A percentile compares a stretch with the other conserved stretches of the same genome.
Conservation (phyloP, 805 yeast species). For the Cyberlindnera euphorbiae region DNA sequence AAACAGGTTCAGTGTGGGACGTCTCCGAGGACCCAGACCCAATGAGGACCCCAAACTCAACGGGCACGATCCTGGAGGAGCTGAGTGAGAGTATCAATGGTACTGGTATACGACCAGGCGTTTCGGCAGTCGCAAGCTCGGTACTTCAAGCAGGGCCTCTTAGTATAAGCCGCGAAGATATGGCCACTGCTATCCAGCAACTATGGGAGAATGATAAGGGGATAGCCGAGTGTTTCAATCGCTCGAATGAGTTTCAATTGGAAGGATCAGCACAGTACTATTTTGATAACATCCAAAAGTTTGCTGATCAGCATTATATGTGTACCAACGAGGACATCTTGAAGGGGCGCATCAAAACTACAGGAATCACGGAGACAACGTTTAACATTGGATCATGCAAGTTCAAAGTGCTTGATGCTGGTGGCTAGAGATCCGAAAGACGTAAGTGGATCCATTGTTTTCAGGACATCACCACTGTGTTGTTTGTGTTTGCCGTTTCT, state of each 20-base stretch:
- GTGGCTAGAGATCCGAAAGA: constrained; percentile 91
- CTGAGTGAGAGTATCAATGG: constrained; percentile 19
- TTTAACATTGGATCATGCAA: constrained; percentile 63
- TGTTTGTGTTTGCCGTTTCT: constrained; percentile 83
- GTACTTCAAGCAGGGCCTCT: constrained; percentile 10
- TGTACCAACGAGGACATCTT: constrained; percentile 83
- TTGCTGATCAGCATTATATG: constrained; percentile 57
- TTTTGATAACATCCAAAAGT: constrained; percentile 65
- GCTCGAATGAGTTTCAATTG: constrained; percentile 75
- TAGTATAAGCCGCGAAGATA: constrained; percentile 37
- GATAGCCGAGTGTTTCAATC: constrained; percentile 48
- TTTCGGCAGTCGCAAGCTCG: constrained; percentile 17
- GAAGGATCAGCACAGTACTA: constrained; percentile 82
- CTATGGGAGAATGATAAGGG: constrained; percentile 75
- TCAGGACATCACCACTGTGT: constrained; percentile 80
- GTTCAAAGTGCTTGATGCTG: constrained; percentile 87
- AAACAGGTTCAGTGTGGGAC: constrained; percentile 31
- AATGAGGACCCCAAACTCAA: no score
- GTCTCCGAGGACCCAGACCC: constrained; percentile 14
- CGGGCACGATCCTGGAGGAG: no score
- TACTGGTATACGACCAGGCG: constrained; percentile 21
- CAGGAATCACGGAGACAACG: constrained; percentile 87
- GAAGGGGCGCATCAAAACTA: constrained; percentile 88
- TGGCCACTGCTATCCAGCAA: constrained; percentile 64
- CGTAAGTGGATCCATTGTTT: constrained; percentile 94